These are phyloP conservation scores for Salix brachista DNA, from an alignment of 345 rosid species.

Conservation along the genomic window DNA sequence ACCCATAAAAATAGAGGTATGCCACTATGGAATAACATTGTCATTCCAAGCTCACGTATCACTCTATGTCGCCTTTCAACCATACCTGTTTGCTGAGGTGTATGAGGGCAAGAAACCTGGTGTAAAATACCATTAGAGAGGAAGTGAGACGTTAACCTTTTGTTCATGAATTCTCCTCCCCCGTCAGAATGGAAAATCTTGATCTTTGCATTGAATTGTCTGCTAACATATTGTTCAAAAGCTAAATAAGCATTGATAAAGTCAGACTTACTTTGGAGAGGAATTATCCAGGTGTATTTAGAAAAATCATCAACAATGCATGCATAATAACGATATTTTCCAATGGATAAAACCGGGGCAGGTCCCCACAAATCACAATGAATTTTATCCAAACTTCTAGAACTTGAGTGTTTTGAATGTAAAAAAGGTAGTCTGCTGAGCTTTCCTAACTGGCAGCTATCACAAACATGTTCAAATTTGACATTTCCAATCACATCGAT, in stretches of 20 bases:
- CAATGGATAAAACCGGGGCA: background rate
- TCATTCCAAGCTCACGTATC: background rate
- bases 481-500: too few species aligned
- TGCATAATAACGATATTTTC: background rate
- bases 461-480: background rate
- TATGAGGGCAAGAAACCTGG: background rate
- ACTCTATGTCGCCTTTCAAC: background rate
- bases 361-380: background rate
- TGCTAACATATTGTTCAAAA: background rate
- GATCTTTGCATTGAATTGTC: background rate
- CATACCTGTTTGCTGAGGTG: background rate
- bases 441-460: background rate
- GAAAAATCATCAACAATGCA: background rate
- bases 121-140: background rate
- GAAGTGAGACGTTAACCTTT: background rate
- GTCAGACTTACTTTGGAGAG: background rate
- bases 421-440: background rate
- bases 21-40: background rate
- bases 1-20: background rate
- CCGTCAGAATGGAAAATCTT: background rate
- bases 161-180: background rate
- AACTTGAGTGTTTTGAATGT: background rate
- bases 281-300: background rate
- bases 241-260: background rate
- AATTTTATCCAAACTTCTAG: background rate